Conservation (phyloP, 2,329 filamentous ascomycete genomes). For the Claviceps fusiformis region DNA sequence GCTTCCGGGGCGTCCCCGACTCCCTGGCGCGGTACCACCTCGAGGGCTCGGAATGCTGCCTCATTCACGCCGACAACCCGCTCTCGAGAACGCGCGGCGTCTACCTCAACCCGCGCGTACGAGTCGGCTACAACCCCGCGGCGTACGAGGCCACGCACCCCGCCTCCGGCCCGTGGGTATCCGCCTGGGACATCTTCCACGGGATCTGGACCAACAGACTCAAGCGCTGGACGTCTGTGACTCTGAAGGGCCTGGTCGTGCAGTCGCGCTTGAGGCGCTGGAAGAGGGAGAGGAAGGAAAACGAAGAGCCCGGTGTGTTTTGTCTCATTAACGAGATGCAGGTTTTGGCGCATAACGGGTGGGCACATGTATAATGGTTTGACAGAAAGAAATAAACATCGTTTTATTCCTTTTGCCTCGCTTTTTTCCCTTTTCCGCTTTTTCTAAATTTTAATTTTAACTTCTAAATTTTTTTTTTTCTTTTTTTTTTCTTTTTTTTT, state of each 20-base stretch:
- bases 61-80: constrained; percentile 61
- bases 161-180: constrained; percentile 27
- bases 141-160: constrained; percentile 39
- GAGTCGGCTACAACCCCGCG: constrained; percentile 47
- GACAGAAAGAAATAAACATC: background rate
- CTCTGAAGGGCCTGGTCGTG: constrained; percentile 21
- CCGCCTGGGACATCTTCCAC: constrained; percentile 30
- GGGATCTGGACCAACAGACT: constrained; percentile 48
- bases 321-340: constrained; percentile 51
- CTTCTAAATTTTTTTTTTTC: no score
- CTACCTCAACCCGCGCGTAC: constrained; percentile 55
- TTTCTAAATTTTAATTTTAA: no score
- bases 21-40: constrained; percentile 48
- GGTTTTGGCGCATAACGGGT: constrained; percentile 41
- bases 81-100: constrained; percentile 39
- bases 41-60: constrained; percentile 68
- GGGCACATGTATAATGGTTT: constrained; percentile 37
- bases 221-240: constrained; percentile 25
- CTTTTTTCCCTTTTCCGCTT: no score
- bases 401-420: no score
- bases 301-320: constrained; percentile 31
- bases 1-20: constrained; percentile 52
- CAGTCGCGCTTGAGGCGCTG: constrained; percentile 24
- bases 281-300: constrained; percentile 20
- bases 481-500: no score